Conservation (phyloP, 2,329 filamentous ascomycete species). For the Zasmidium cellare region DNA sequence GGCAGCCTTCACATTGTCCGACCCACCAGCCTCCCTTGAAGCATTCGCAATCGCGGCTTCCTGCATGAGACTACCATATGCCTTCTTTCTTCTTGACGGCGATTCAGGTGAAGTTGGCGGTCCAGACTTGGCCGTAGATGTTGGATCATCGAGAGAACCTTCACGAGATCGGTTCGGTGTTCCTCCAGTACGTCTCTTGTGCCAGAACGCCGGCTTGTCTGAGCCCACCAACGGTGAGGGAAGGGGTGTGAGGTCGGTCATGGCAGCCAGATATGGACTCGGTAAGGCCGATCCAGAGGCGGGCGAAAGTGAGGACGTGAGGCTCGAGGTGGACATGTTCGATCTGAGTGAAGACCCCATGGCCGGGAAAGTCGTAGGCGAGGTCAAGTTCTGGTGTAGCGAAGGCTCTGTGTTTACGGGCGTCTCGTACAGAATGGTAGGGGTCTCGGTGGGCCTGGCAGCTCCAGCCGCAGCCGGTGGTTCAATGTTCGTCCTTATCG, state of each 20-base stretch:
- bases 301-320: constrained; percentile 46
- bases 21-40: constrained; percentile 18
- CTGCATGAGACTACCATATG: constrained; percentile 46
- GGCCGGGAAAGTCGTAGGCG: constrained; percentile 32
- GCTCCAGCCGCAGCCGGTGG: constrained; percentile 8
- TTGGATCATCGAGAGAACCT: constrained; percentile 35
- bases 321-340: constrained; percentile 44
- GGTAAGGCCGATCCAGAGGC: constrained; percentile 47
- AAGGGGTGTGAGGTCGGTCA: constrained; percentile 54
- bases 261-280: constrained; percentile 50
- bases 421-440: constrained; percentile 18
- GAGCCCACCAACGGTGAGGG: constrained; percentile 50
- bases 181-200: constrained; percentile 34
- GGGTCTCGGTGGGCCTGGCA: constrained; percentile 14
- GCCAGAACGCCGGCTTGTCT: constrained; percentile 42
- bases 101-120: constrained; percentile 29
- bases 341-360: constrained; percentile 37
- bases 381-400: constrained; percentile 38
- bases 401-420: constrained; percentile 8
- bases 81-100: constrained; percentile 47
- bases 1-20: constrained; percentile 23
- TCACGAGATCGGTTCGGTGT: constrained; percentile 28
- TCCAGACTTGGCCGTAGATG: constrained; percentile 29
- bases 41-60: constrained; percentile 36
- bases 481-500: constrained; percentile 22